These are phyloP conservation scores for Pichia sp. DNA, from an alignment of 1,139 yeast genomes.

Conservation along the genomic window DNA sequence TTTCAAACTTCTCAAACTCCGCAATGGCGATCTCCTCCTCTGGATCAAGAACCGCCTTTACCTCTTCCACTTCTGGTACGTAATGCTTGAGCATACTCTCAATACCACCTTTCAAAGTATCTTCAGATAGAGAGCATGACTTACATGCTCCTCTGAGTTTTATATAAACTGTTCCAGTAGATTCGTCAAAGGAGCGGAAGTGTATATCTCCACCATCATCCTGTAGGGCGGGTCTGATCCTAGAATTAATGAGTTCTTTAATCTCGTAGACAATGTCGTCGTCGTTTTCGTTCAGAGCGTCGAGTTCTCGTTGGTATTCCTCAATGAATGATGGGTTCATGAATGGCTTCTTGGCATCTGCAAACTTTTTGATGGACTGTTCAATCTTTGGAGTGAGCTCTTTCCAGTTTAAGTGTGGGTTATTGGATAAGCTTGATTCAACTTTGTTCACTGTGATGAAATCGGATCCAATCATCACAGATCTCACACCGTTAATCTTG, in stretches of 20 bases:
- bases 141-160: constrained; percentile 81
- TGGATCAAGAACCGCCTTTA: constrained; percentile 59
- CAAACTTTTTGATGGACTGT: constrained; percentile 18
- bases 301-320: constrained; percentile 20
- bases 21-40: constrained; percentile 54
- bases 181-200: constrained; percentile 62
- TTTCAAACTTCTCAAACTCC: constrained; percentile 56
- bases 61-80: constrained; percentile 74
- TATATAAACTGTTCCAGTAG: constrained; percentile 62
- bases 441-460: constrained; percentile 29
- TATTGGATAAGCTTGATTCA: constrained; percentile 24
- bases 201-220: constrained; percentile 84
- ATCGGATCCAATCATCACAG: constrained; percentile 82
- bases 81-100: constrained; percentile 82
- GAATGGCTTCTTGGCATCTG: constrained; percentile 23
- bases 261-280: constrained; percentile 50
- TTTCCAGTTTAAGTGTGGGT: constrained; percentile 26
- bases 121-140: constrained; percentile 68
- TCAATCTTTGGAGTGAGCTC: constrained; percentile 21
- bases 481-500: constrained; percentile 75
- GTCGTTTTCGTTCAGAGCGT: constrained; percentile 35
- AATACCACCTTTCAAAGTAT: constrained; percentile 73
- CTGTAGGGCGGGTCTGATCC: constrained; percentile 59
- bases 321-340: constrained; percentile 17
- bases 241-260: constrained; percentile 52